Evolutionary conservation across 2,329 filamentous ascomycete genomes (phyloP), one percentile per base, ranked within the genome.

Genomic region (Cladosporium sp.): DNA sequence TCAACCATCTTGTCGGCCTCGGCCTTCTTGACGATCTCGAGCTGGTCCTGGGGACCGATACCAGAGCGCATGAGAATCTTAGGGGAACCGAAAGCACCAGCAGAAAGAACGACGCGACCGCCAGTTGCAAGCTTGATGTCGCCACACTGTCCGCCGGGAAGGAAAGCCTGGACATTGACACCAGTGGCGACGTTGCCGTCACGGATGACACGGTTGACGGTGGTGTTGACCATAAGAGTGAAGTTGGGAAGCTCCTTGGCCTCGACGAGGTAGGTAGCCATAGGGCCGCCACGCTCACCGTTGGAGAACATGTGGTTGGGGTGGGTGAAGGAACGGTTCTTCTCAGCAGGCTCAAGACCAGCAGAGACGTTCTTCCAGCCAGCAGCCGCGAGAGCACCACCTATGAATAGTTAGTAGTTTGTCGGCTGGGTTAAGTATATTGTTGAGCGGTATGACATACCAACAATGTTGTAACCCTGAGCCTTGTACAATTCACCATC

Each of bases 51-150:
- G 26, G 88, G 88, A 5, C 89, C 90, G 68, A 90, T 91, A 69
- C 89, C 88, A 78, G 86, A 89, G 72, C 88, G 83, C 77, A 91
- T 82, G 2, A 92, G 82, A 57, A 92, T 80, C 77, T 90, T 90
- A 16, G 88, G 82, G 1, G 88, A 88, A n/a, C 88, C 88, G 68
- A 92, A 90, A 1, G 89, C 80, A 57, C 90, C 90, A 1, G 88
- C 86, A 21, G 89, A 85, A 35, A 91, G 79, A 69, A 92, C 85
- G 53, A 92, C 88, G 61, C 88, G 85, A 11, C 90, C 89, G 44
- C 78, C 76, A 5, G 81, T 72, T 26, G 87, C 87, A 65, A 91
- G 77, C 7, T 86, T 87, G 68, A 91, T 81, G 10, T 83, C 84
- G 5, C 88, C 87, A 29, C 80, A 81, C 69, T 84, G 83, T 10